These are phyloP conservation scores for Lachnellula cervina DNA, from an alignment of 2,329 filamentous ascomycete species.

Conservation along the genomic window DNA sequence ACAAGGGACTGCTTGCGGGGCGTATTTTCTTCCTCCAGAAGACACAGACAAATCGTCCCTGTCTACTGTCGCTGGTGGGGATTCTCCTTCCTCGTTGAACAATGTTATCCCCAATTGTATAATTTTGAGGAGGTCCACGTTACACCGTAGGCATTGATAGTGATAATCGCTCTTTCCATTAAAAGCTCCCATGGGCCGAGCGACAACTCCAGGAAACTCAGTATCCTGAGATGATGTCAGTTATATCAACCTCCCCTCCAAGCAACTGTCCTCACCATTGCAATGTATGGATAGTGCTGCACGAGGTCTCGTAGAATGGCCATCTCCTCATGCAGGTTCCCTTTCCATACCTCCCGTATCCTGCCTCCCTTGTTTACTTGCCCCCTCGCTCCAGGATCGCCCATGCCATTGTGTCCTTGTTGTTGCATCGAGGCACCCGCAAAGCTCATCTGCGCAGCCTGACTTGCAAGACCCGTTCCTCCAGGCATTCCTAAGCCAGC, in stretches of 20 bases:
- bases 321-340: slow-evolving; percentile 91
- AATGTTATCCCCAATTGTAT: slow-evolving; percentile 95
- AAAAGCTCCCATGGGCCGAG: slow-evolving; percentile 90
- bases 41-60: slow-evolving; percentile 38
- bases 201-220: slow-evolving; percentile 96
- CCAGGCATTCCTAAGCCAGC: slow-evolving; percentile 48
- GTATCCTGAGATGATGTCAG: slow-evolving; percentile 64
- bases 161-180: slow-evolving; percentile 96
- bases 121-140: slow-evolving; percentile 95
- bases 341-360: slow-evolving; percentile 95
- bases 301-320: slow-evolving; percentile 74
- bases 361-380: slow-evolving; percentile 60
- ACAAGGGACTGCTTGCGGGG: slow-evolving; percentile 60
- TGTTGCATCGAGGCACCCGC: slow-evolving; percentile 63
- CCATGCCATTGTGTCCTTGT: slow-evolving; percentile 50
- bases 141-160: slow-evolving; percentile 94
- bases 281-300: slow-evolving; percentile 90
- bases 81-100: slow-evolving; percentile 85
- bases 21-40: slow-evolving; percentile 38
- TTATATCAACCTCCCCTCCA: slow-evolving; percentile 1
- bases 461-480: slow-evolving; percentile 72
- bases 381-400: slow-evolving; percentile 49
- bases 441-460: slow-evolving; percentile 85
- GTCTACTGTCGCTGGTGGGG: slow-evolving; percentile 56
- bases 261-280: slow-evolving; percentile 67